phyloP scores from a whole-genome alignment of 768 basidiomycete species.

The Chalciporus sphaerocephalus region DNA sequence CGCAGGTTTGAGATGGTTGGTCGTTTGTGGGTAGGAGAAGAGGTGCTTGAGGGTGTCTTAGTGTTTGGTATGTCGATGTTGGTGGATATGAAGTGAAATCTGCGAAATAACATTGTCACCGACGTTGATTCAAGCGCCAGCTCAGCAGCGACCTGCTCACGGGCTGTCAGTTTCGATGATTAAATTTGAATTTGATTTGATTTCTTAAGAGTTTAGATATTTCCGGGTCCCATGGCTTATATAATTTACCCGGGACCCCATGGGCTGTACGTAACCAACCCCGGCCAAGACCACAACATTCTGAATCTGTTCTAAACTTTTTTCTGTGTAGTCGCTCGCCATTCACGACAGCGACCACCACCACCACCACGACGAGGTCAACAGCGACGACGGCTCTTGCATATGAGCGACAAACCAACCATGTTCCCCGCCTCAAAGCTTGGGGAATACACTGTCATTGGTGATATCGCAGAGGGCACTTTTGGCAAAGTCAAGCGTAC shows the following conservation, averaged over 20 bases:
- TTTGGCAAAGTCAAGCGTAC: conserved; percentile 99
- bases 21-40: conserved; percentile 34
- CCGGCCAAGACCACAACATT: conserved; percentile 19
- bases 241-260: conserved; percentile 23
- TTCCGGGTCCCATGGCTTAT: conserved; percentile 6
- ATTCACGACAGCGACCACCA: conserved; percentile 6
- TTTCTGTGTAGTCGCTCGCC: conserved; percentile 12
- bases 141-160: too few species aligned
- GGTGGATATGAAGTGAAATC: conserved; percentile 30
- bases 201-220: too few species aligned
- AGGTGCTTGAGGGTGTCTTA: conserved; percentile 21
- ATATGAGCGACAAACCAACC: conserved; percentile 25
- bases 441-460: conserved; percentile 84
- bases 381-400: conserved; percentile 14
- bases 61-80: conserved; percentile 44
- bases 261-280: conserved; percentile 14
- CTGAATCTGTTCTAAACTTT: conserved; percentile 26
- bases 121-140: too few species aligned
- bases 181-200: too few species aligned
- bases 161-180: too few species aligned
- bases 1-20: conserved; percentile 39
- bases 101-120: too few species aligned
- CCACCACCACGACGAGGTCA: conserved; percentile 6
- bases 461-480: conserved; percentile 91
- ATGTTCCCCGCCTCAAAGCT: conserved; percentile 64